Base-by-base conservation (phyloP, 2,329 filamentous ascomycete genomes). In the Talaromyces sp. region DNA sequence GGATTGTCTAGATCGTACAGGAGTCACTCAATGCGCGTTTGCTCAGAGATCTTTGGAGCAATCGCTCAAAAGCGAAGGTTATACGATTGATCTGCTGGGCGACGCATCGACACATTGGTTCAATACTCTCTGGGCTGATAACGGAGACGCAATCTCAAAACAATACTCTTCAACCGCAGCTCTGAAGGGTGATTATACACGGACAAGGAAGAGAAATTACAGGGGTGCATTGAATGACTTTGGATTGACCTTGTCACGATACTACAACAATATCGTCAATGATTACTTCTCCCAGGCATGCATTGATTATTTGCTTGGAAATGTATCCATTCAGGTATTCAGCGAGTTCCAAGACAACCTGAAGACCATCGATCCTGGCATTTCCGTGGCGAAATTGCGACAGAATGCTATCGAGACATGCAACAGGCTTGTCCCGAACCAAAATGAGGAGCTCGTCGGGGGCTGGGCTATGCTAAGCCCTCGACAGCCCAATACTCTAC, bases 81-180 rank as follows among this genome's bases (percentile, higher is more conserved):
- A 92, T 64, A 86, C 88, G 62, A 88, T 96, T 76, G 86, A 88
- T 67, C 81, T 89, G 0, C 88, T 95, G 66, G 76, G 82, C 25
- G 92, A 96, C 72, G 89, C 91, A 63, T 86, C 88, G 61, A 96
- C 91, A 5, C 84, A 87, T 52, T 98, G 93, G 92, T 98, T 98
- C 80, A 98, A 99, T 75, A 92, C 86, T 0, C 81, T 98, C 0
- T 99, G 95, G 93, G 95, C 95, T 0, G 95, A 99, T 73, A 99
- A 99, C 68, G 95, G 95, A 14, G 95, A 99, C 75, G 92, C 93
- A 0, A 92, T 98, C 61, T 96, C 92, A 0, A 92, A 93, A 68
- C 93, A 97, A 74, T 99, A 99, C 75, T 92, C 95, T 1, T 96
- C 92, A 9, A 98, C 95, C 0, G 92, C 92, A 1, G 95, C 95